These are phyloP conservation scores for Russula dissimulans DNA, from an alignment of 768 basidiomycete genomes.

Conservation along the genomic window DNA sequence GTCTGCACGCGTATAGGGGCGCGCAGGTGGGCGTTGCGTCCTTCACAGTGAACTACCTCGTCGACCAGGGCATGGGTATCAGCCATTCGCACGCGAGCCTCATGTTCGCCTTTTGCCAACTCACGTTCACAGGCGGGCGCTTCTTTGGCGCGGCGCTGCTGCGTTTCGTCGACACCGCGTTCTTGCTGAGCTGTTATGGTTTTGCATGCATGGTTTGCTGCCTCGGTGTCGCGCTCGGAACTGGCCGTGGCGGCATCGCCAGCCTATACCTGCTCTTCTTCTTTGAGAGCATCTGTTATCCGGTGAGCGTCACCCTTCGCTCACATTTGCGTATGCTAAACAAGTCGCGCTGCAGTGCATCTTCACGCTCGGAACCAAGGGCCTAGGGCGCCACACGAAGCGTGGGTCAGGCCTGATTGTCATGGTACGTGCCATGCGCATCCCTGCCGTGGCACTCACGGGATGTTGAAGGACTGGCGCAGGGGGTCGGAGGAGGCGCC, in stretches of 20 bases:
- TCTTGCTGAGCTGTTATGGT: constrained; percentile 48
- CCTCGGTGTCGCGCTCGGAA: constrained; percentile 40
- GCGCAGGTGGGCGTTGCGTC: constrained; percentile 60
- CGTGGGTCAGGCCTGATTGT: constrained; percentile 54
- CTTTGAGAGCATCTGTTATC: constrained; percentile 70
- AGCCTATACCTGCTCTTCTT: constrained; percentile 61
- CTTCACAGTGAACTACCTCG: constrained; percentile 60
- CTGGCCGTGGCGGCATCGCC: constrained; percentile 46
- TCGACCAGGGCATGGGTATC: constrained; percentile 52
- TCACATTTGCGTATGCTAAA: not conserved
- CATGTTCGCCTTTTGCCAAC: constrained; percentile 63
- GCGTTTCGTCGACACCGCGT: constrained; percentile 54
- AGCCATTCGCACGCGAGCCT: constrained; percentile 44
- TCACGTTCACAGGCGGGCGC: constrained; percentile 56
- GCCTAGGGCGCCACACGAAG: constrained; percentile 52
- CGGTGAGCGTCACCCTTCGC: constrained; percentile 29
- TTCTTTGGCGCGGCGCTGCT: constrained; percentile 56
- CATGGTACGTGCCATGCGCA: constrained; percentile 33
- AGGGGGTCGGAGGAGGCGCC: constrained; percentile 58
- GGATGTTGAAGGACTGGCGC: not conserved
- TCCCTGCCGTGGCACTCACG: not conserved
- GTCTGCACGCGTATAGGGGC: constrained; percentile 23
- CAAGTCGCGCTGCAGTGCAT: constrained; percentile 33
- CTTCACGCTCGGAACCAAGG: constrained; percentile 58
- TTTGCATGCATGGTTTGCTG: constrained; percentile 43